Evolutionary conservation across 768 basidiomycete genomes (phyloP).

Genomic region (Termitomyces sp.): DNA sequence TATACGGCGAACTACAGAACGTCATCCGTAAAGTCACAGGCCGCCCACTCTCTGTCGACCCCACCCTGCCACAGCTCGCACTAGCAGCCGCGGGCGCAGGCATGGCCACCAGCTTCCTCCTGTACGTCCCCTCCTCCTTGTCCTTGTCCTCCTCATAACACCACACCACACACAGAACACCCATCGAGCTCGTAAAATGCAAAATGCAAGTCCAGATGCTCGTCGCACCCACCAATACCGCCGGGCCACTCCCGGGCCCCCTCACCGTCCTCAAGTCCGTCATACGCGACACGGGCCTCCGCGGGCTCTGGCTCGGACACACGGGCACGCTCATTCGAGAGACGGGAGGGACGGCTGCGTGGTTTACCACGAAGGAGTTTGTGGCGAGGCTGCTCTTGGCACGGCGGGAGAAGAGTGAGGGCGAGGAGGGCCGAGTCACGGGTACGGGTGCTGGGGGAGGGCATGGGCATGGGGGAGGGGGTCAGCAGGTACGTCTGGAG

Average conservation of each 20-base stretch:
- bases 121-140: conserved; percentile 49
- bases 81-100: conserved; percentile 89
- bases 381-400: conserved; percentile 60
- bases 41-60: conserved; percentile 40
- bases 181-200: conserved; percentile 94
- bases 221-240: conserved; percentile 15
- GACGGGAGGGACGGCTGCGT: conserved; percentile 85
- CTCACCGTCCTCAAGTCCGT: conserved; percentile 63
- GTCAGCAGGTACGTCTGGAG: conserved; percentile 38
- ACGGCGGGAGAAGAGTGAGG: conserved; percentile 33
- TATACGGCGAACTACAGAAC: conserved; percentile 77
- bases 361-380: conserved; percentile 89
- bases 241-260: conserved; percentile 63
- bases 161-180: conserved; percentile 54
- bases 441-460: too few relatives aligned
- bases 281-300: conserved; percentile 65
- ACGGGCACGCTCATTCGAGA: conserved; percentile 92
- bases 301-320: conserved; percentile 96
- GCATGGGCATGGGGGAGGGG: not conserved
- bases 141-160: not conserved
- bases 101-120: conserved; percentile 77
- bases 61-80: conserved; percentile 59
- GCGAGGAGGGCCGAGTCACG: too few relatives aligned
- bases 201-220: conserved; percentile 98
- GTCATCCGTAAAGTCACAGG: conserved; percentile 41